These are phyloP conservation scores for Acacia pycnantha DNA, from an alignment of 331 rosid species.

Conservation along the genomic window DNA sequence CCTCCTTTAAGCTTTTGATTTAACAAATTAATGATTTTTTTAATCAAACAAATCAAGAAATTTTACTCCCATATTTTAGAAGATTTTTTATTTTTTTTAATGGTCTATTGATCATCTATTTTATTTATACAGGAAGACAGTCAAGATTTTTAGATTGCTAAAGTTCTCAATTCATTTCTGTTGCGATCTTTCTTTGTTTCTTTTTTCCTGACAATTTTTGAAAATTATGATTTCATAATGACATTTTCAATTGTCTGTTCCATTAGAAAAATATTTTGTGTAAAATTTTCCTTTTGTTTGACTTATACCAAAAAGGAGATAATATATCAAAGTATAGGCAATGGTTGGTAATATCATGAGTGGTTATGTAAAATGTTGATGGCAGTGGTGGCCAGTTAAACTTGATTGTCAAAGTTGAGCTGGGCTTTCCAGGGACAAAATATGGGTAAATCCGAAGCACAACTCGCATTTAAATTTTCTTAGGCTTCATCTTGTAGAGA, in stretches of 20 bases:
- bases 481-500: background rate
- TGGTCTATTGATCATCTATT: background rate
- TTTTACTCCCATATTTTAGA: background rate
- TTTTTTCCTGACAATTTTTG: background rate
- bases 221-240: background rate
- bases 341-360: background rate
- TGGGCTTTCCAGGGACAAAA: background rate
- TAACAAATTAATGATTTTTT: background rate
- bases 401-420: background rate
- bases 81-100: background rate
- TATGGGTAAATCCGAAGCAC: background rate
- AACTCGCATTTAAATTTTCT: too few relatives aligned
- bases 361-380: background rate
- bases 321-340: background rate
- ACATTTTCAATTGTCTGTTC: background rate
- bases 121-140: background rate
- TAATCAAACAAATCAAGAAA: background rate
- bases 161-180: background rate
- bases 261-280: background rate
- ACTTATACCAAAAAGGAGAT: background rate
- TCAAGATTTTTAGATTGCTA: background rate
- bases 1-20: background rate
- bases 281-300: background rate
- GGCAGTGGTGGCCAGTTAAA: background rate
- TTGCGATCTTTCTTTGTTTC: too few relatives aligned